Conservation (phyloP, 305 asterid genomes). For the Rubia occidens region DNA sequence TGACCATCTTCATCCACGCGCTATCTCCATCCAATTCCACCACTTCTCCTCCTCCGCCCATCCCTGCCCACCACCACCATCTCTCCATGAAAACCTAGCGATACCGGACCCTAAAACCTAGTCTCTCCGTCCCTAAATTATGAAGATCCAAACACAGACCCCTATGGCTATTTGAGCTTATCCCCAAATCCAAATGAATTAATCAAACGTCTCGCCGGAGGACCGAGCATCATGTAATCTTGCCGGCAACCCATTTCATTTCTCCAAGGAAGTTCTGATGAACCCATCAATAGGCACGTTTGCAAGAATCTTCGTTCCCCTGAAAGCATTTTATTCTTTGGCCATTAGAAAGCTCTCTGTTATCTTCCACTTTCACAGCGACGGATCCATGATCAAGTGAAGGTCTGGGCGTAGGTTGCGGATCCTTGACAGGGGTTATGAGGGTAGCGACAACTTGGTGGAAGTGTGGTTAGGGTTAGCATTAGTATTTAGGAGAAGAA, state of each 20-base stretch:
- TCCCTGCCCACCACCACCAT: too few species aligned
- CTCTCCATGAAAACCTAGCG: too few species aligned
- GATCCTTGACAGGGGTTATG: too few species aligned
- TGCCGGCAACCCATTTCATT: conserved; percentile 14
- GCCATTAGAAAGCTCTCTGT: background rate
- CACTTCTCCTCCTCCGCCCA: too few species aligned
- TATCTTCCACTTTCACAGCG: conserved; percentile 29
- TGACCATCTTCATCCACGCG: too few species aligned
- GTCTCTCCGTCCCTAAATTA: too few species aligned
- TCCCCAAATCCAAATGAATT: conserved; percentile 8
- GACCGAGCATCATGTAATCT: conserved; percentile 11
- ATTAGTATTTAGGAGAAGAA: too few species aligned
- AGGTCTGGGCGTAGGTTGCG: too few species aligned
- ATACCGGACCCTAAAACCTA: too few species aligned
- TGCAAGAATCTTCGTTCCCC: conserved; percentile 16
- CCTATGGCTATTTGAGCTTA: conserved; percentile 8
- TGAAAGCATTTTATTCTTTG: conserved; percentile 1
- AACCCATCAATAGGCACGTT: conserved; percentile 12
- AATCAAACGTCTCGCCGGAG: background rate
- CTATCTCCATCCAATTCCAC: too few species aligned
- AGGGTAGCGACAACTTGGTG: too few species aligned
- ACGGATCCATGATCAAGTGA: conserved; percentile 44
- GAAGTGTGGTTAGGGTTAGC: too few species aligned
- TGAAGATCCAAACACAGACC: conserved; percentile 16
- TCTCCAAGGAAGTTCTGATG: conserved; percentile 15